phyloP scores from a whole-genome alignment of 768 basidiomycete genomes.

The Tylopilus vinaceipallidus region DNA sequence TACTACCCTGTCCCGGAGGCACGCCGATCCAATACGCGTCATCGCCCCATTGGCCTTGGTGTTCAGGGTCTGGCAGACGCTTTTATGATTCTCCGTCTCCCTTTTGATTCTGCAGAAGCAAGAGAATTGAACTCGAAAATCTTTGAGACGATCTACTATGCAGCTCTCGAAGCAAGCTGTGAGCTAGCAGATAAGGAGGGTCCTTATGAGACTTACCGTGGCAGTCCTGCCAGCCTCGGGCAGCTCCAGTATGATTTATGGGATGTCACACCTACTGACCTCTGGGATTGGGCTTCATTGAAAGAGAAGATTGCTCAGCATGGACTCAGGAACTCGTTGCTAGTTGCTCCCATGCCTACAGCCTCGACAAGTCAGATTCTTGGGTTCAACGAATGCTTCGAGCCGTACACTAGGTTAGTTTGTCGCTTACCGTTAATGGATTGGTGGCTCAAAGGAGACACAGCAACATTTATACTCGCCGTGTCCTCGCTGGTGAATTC shows the following conservation, averaged over 20 bases:
- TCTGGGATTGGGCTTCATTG: constrained; percentile 93
- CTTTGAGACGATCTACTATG: constrained; percentile 99
- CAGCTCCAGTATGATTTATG: constrained; percentile 94
- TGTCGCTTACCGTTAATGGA: background rate
- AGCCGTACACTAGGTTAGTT: constrained; percentile 89
- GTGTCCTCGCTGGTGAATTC: constrained; percentile 99
- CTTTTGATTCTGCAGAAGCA: constrained; percentile 89
- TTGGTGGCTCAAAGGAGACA: constrained; percentile 8
- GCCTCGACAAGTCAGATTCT: constrained; percentile 98
- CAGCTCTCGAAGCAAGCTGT: constrained; percentile 83
- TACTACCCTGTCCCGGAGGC: constrained; percentile 95
- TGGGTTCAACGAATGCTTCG: constrained; percentile 98
- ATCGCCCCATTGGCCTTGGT: constrained; percentile 96
- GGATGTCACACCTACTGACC: constrained; percentile 83
- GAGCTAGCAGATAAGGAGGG: constrained; percentile 82
- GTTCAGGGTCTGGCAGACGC: constrained; percentile 97
- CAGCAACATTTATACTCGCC: constrained; percentile 98
- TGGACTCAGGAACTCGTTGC: constrained; percentile 87
- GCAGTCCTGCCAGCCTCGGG: constrained; percentile 87
- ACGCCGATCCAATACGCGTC: constrained; percentile 90
- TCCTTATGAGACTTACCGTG: constrained; percentile 85
- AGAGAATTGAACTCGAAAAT: constrained; percentile 90
- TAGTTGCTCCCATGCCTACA: constrained; percentile 98
- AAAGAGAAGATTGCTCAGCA: constrained; percentile 81
- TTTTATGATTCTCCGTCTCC: constrained; percentile 96